Evolutionary conservation across 257 asterid species (phyloP).

Genomic region (Solanum sejunctum): DNA sequence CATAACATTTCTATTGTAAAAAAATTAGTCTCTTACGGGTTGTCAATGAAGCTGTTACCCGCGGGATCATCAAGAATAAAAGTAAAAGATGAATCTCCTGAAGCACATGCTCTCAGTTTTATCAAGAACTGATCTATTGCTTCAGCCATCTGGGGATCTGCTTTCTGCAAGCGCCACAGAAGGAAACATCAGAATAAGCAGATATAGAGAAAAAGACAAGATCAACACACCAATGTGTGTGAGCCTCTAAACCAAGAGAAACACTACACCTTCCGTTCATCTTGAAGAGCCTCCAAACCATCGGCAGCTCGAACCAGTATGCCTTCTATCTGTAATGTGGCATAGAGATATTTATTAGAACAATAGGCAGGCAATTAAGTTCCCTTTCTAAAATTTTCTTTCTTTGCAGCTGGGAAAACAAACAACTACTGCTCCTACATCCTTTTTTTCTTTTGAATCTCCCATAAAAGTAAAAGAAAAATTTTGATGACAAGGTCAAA

Average conservation of each 20-base stretch:
- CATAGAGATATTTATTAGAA: neutral
- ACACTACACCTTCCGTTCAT: constrained; percentile 68
- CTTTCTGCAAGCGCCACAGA: constrained; percentile 43
- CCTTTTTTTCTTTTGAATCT: neutral
- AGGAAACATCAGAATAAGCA: neutral
- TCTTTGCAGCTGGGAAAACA: neutral
- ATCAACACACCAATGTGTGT: neutral
- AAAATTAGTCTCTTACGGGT: constrained; percentile 54
- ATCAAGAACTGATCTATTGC: constrained; percentile 74
- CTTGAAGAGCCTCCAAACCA: constrained; percentile 80
- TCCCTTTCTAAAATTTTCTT: neutral
- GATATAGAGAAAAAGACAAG: neutral
- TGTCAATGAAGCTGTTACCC: constrained; percentile 98
- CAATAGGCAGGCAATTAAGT: neutral
- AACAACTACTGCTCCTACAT: neutral
- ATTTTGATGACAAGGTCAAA: neutral
- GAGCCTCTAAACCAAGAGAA: neutral
- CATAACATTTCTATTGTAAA: neutral
- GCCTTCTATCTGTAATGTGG: constrained; percentile 69
- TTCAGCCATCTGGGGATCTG: constrained; percentile 67
- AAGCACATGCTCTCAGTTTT: constrained; percentile 74
- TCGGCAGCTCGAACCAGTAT: constrained; percentile 69
- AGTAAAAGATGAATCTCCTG: constrained; percentile 57
- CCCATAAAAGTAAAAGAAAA: neutral
- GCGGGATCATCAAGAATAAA: constrained; percentile 88